Evolutionary conservation across 148 eudicot species (phyloP).

Genomic region (Pharnaceum exiguum): DNA sequence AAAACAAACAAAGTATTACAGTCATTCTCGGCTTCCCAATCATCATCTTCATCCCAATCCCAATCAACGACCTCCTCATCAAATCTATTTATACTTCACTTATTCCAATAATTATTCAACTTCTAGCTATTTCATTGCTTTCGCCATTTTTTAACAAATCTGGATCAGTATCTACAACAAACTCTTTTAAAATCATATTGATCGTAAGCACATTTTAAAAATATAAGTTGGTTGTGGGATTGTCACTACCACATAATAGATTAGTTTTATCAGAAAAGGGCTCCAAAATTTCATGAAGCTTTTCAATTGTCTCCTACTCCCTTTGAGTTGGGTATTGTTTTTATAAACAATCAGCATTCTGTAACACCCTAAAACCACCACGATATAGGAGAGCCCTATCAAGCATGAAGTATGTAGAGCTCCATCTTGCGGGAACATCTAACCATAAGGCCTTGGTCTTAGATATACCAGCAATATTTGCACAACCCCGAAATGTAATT

Average conservation of each 20-base stretch:
- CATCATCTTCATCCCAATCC: neutral
- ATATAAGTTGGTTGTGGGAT: conserved; percentile 10
- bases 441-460: neutral
- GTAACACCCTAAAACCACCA: neutral
- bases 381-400: neutral
- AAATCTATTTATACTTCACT: no score
- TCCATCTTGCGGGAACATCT: conserved; percentile 25
- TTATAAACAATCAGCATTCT: no score
- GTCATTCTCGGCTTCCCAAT: neutral
- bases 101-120: conserved; percentile 1
- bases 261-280: conserved; percentile 3
- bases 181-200: neutral
- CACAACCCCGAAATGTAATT: conserved; percentile 3
- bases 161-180: neutral
- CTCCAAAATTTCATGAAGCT: neutral
- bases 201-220: conserved; percentile 10
- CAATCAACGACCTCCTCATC: no score
- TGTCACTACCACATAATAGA: conserved; percentile 9
- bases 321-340: no score
- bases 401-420: conserved; percentile 18
- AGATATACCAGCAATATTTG: neutral
- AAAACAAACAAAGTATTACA: conserved; percentile 4
- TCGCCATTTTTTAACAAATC: neutral
- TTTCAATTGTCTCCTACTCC: conserved; percentile 8
- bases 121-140: neutral